Evolutionary conservation across 805 yeast species (phyloP).

Genomic region (Suhomyces sp.): DNA sequence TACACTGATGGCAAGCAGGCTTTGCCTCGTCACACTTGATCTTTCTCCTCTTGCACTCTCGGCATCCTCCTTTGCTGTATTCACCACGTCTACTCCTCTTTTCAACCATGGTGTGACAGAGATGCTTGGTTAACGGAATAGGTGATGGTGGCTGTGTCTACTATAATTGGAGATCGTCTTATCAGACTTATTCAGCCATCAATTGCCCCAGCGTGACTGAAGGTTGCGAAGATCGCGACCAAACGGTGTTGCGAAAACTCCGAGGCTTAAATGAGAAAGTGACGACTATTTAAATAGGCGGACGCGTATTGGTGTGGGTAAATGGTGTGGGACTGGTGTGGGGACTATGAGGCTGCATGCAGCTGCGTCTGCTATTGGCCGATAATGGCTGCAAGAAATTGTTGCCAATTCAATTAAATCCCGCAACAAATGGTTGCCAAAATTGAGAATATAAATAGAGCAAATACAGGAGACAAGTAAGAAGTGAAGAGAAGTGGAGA

Average conservation of each 20-base stretch:
- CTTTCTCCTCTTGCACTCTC: constrained; percentile 40
- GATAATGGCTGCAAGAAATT: background rate
- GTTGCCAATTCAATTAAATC: background rate
- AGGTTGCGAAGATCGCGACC: background rate
- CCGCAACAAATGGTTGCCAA: background rate
- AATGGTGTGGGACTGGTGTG: no score
- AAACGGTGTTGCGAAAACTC: background rate
- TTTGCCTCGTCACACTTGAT: constrained; percentile 37
- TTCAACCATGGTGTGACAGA: background rate
- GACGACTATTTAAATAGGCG: background rate
- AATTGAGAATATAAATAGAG: background rate
- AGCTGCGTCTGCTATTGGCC: background rate
- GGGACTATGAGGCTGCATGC: background rate
- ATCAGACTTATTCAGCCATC: background rate
- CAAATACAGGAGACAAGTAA: background rate
- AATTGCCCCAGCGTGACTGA: background rate
- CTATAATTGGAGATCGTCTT: background rate
- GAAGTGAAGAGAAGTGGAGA: no score
- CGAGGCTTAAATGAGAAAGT: background rate
- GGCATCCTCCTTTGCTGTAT: constrained; percentile 38
- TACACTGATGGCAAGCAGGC: constrained; percentile 30
- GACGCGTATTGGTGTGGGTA: background rate
- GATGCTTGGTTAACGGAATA: no score
- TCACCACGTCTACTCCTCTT: constrained; percentile 6
- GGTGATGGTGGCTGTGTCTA: background rate